A percentile compares a stretch with the other conserved stretches of the same genome.
Evolutionary conservation across 2,329 filamentous ascomycete species (phyloP).

Genomic region (Phialocephala sp.): DNA sequence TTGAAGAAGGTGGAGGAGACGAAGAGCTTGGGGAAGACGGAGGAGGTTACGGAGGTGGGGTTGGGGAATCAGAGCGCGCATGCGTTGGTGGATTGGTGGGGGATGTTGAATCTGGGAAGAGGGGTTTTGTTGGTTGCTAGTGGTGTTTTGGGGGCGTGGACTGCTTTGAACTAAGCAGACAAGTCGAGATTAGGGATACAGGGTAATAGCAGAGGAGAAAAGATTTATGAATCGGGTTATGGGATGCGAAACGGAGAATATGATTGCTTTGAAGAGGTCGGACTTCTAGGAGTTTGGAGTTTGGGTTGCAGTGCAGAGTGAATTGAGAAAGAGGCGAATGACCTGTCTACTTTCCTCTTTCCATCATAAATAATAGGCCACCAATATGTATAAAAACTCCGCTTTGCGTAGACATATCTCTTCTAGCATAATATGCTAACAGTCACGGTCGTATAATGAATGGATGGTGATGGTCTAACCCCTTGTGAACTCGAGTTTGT

Average conservation of each 20-base stretch:
- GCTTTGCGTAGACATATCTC: no score
- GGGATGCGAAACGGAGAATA: not conserved
- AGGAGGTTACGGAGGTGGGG: conserved; percentile 47
- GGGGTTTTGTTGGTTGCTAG: conserved; percentile 41
- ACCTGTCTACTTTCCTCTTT: no score
- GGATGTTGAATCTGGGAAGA: conserved; percentile 55
- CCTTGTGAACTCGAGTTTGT: no score
- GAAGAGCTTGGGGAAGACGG: conserved; percentile 44
- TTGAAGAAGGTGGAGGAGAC: conserved; percentile 50
- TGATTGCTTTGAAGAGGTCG: not conserved
- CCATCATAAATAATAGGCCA: no score
- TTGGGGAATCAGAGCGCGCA: conserved; percentile 52
- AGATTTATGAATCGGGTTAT: no score
- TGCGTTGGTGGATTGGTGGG: conserved; percentile 61
- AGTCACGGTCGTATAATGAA: no score
- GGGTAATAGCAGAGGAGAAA: not conserved
- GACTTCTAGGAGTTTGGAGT: not conserved
- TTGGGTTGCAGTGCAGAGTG: not conserved
- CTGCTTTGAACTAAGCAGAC: conserved; percentile 28
- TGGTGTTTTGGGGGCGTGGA: conserved; percentile 40
- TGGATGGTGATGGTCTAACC: no score
- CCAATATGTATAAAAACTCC: no score
- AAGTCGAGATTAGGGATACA: not conserved
- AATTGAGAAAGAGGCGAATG: no score
- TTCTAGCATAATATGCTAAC: no score